Evolutionary conservation across 768 basidiomycete genomes (phyloP).

Genomic region (Podaxis mareebaensis): DNA sequence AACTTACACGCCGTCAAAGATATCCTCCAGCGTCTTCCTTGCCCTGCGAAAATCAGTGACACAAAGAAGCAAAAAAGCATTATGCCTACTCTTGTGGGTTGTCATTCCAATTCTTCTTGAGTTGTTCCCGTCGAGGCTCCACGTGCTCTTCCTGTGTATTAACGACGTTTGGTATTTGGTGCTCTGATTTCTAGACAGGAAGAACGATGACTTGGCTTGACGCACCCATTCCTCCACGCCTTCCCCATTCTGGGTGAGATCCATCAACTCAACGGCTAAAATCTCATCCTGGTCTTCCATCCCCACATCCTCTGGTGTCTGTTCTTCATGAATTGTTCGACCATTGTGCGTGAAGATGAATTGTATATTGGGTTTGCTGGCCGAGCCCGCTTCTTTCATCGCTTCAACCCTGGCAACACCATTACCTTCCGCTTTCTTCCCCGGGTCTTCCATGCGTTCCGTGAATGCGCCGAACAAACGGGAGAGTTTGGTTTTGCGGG

Average conservation of each 20-base stretch:
- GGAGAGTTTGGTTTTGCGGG: conserved; percentile 84
- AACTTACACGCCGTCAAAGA: conserved; percentile 83
- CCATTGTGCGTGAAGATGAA: conserved; percentile 89
- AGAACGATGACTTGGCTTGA: conserved; percentile 10
- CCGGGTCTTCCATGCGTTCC: conserved; percentile 74
- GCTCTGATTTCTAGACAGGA: conserved; percentile 1
- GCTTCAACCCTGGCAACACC: conserved; percentile 43
- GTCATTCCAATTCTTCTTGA: conserved; percentile 82
- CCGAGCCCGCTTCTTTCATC: conserved; percentile 50
- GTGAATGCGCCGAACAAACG: conserved; percentile 88
- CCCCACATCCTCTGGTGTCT: conserved; percentile 83
- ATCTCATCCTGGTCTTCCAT: conserved; percentile 91
- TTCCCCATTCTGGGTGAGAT: conserved; percentile 71
- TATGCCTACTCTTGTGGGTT: conserved; percentile 68
- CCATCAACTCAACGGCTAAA: conserved; percentile 88
- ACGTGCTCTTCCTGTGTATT: conserved; percentile 58
- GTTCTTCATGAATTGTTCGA: conserved; percentile 73
- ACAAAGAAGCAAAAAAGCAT: neutral
- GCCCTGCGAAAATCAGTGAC: conserved; percentile 47
- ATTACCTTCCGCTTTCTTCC: conserved; percentile 43
- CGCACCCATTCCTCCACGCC: conserved; percentile 64
- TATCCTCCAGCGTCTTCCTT: conserved; percentile 72
- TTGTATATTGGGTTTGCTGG: conserved; percentile 57
- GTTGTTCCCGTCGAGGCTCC: conserved; percentile 63
- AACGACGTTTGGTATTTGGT: conserved; percentile 11